Percentiles rank a stretch among this genome's conserved stretches.
Conservation (phyloP, 129 eudicot species). For the Pulicaria dysenterica region DNA sequence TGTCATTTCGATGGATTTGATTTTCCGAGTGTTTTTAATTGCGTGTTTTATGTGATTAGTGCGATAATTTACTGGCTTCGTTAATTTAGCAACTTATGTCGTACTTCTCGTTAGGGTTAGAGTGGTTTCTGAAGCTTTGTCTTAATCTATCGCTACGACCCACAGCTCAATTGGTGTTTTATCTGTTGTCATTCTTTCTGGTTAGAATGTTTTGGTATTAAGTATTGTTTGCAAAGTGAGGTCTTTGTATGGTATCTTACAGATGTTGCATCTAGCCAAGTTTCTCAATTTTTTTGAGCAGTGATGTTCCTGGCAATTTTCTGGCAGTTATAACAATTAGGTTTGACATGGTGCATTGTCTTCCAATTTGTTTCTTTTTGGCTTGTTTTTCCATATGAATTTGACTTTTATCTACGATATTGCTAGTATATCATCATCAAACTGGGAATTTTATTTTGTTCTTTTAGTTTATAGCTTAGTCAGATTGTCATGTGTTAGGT, state of each 20-base stretch:
- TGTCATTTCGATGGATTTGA: background rate
- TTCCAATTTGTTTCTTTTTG: too few species aligned
- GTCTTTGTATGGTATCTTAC: background rate
- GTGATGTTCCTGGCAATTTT: too few species aligned
- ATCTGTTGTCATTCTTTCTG: background rate
- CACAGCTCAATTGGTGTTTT: slow-evolving; percentile 22
- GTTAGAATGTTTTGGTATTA: slow-evolving; percentile 3
- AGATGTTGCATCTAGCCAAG: slow-evolving; percentile 8
- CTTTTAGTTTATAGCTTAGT: background rate
- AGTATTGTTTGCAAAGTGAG: slow-evolving; percentile 6
- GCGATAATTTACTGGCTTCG: background rate
- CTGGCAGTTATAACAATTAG: too few species aligned
- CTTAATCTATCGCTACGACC: background rate
- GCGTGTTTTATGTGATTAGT: slow-evolving; percentile 27
- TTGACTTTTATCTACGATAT: background rate
- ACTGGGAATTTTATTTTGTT: background rate
- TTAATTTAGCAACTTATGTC: slow-evolving; percentile 12
- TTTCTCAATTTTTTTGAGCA: background rate
- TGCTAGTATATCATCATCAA: background rate
- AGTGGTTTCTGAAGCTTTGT: slow-evolving; percentile 20
- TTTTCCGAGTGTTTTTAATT: background rate
- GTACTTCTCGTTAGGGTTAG: slow-evolving; percentile 20
- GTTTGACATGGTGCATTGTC: too few species aligned
- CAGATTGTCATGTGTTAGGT: background rate
- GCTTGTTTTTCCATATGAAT: background rate